These are phyloP conservation scores for Falciphora oryzae DNA, from an alignment of 2,329 filamentous ascomycete genomes.

Conservation along the genomic window DNA sequence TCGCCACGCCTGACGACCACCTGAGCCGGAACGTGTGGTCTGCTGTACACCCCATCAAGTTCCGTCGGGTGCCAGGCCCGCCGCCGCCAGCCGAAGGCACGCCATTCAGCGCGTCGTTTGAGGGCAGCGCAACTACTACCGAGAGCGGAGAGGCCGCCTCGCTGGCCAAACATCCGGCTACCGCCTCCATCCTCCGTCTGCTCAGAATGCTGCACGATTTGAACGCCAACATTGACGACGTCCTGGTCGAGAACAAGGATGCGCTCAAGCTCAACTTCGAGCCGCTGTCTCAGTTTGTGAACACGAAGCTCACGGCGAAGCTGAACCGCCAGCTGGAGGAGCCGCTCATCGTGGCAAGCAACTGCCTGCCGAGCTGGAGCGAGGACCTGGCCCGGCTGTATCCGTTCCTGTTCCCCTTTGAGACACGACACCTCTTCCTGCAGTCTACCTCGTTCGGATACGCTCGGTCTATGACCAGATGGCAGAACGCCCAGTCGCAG, in stretches of 20 bases:
- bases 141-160: conserved; percentile 58
- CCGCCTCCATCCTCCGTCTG: conserved; percentile 79
- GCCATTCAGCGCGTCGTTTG: conserved; percentile 51
- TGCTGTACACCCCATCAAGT: conserved; percentile 83
- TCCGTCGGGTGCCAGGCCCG: conserved; percentile 78
- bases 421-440: conserved; percentile 92
- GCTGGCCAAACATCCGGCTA: conserved; percentile 75
- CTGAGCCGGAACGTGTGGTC: conserved; percentile 80
- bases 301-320: conserved; percentile 96
- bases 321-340: conserved; percentile 95
- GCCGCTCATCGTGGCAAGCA: conserved; percentile 92
- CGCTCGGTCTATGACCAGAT: conserved; percentile 92
- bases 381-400: conserved; percentile 91
- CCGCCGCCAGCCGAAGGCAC: conserved; percentile 63
- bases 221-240: conserved; percentile 89
- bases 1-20: conserved; percentile 51
- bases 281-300: conserved; percentile 90
- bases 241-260: conserved; percentile 72
- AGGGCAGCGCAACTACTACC: conserved; percentile 29
- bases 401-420: conserved; percentile 96
- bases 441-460: conserved; percentile 99
- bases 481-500: conserved; percentile 84
- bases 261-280: conserved; percentile 68
- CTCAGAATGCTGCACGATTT: conserved; percentile 88
- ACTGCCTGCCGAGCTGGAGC: conserved; percentile 91